Base-by-base conservation (phyloP, 495 filamentous ascomycete species). In the Lentithecium fluviatile region DNA sequence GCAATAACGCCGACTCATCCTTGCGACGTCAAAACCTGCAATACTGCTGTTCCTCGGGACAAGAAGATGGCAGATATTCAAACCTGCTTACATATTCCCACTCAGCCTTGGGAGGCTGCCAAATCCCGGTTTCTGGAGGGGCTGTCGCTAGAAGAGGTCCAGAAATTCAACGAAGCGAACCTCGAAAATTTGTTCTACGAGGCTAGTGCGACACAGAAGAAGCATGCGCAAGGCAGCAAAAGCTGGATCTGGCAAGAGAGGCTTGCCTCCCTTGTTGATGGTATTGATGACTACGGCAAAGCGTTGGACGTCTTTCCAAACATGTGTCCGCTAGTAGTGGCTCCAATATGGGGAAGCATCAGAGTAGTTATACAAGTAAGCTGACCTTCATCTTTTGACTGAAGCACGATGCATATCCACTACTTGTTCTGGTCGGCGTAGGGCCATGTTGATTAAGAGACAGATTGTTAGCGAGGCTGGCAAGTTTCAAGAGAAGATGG, bases 291-390 rank as follows among this genome's bases (percentile, higher is more conserved):
- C 19, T 79, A 76, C 56, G 74, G 77, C 3, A 62, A 67, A 45
- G 73, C 73, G n/a, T 42, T 77, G 0, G 74, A 79, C 65, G 69
- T 73, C 6, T 68, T 69, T 42, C 47, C 71, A 0, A 76, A 77
- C 47, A 62, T 72, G 1, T 72, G 63, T 20, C 58, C 75, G 12
- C 36, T 70, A 2, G 65, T 74, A 7, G 45, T 79, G 26, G 62
- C 67, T n/a, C 74, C 76, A 6, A 58, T 79, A 15, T 79, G 76
- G 77, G 77, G 75, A 0, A 73, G 74, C 21, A 52, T 79, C 20
- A 45, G 75, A 25, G 68, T 79, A 12, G 48, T 78, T 19, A 56
- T 79, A 2, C 69, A 74, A 42, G 66, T 75, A 57, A 51, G 62
- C n/a, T 38, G 21, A 1, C 7, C 8, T 19, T 17, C 2, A 19